Evolutionary conservation across 75 land plant genomes (phyloP).

Genomic region (Cupressus sempervirens): DNA sequence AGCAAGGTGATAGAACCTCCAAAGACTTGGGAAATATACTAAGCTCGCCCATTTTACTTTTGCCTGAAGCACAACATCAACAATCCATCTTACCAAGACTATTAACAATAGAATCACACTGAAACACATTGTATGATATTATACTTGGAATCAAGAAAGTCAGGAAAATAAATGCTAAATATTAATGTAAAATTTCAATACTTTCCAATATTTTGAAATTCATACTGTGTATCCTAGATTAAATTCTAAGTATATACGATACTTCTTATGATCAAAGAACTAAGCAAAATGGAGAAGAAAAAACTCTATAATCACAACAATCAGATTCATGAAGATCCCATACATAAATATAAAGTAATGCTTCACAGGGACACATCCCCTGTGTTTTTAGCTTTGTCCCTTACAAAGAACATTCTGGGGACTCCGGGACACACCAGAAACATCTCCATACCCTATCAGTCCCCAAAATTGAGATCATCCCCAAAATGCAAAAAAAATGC

Average conservation of each 20-base stretch:
- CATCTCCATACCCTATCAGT: too few species aligned
- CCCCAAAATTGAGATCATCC: too few species aligned
- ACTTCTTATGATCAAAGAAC: background rate
- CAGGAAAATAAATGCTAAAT: background rate
- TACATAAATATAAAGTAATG: background rate
- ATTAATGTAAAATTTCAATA: background rate
- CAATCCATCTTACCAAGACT: background rate
- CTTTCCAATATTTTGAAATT: background rate
- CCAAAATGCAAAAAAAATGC: too few species aligned
- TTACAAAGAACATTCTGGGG: too few species aligned
- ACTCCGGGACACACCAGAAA: too few species aligned
- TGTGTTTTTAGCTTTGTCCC: too few species aligned
- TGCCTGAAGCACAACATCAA: constrained; percentile 41
- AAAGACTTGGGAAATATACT: constrained; percentile 74
- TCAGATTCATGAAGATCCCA: background rate
- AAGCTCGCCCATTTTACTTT: constrained; percentile 82
- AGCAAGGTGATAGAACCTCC: constrained; percentile 67
- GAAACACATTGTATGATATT: background rate
- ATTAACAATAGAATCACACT: background rate
- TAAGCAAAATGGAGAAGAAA: background rate
- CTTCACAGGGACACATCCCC: too few species aligned
- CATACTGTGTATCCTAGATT: background rate
- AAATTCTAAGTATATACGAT: background rate
- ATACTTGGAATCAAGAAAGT: background rate
- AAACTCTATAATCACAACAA: background rate